phyloP scores from a whole-genome alignment of 306 rosid species.

The Quercus engelmannii region DNA sequence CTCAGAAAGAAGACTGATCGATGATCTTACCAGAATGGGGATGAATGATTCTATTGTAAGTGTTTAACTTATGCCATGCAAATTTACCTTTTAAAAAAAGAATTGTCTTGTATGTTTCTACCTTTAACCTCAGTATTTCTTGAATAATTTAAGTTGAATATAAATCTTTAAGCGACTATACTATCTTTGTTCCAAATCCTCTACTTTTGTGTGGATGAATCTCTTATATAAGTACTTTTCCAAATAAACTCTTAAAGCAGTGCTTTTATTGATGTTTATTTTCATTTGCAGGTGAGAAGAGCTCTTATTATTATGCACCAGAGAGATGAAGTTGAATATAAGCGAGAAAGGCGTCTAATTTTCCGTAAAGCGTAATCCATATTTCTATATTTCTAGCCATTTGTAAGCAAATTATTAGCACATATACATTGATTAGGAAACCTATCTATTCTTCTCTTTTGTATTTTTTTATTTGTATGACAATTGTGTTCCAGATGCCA shows the following conservation, averaged over 20 bases:
- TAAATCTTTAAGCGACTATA: not conserved
- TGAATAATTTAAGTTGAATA: not conserved
- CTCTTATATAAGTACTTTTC: not conserved
- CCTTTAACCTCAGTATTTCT: not conserved
- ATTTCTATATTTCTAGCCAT: slow-evolving; percentile 1
- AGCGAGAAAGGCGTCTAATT: slow-evolving; percentile 82
- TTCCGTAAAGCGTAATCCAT: slow-evolving; percentile 58
- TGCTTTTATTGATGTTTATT: slow-evolving; percentile 5
- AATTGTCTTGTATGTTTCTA: not conserved
- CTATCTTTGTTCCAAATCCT: not conserved
- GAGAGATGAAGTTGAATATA: slow-evolving; percentile 98
- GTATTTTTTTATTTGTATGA: not conserved
- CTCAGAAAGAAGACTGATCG: slow-evolving; percentile 91
- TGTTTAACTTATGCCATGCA: not conserved
- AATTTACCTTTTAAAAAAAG: not conserved
- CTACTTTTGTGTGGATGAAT: not conserved
- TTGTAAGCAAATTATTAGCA: not conserved
- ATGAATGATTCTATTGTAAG: slow-evolving; percentile 91
- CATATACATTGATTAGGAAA: not conserved
- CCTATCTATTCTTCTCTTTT: not conserved
- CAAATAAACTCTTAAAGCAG: too few relatives aligned
- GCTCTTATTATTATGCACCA: slow-evolving; percentile 97
- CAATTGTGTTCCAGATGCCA: not conserved
- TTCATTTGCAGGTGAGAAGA: slow-evolving; percentile 78
- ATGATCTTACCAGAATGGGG: slow-evolving; percentile 92